These are phyloP conservation scores for Aegilops longissima DNA, from an alignment of 176 grass and related monocot species.

Conservation along the genomic window DNA sequence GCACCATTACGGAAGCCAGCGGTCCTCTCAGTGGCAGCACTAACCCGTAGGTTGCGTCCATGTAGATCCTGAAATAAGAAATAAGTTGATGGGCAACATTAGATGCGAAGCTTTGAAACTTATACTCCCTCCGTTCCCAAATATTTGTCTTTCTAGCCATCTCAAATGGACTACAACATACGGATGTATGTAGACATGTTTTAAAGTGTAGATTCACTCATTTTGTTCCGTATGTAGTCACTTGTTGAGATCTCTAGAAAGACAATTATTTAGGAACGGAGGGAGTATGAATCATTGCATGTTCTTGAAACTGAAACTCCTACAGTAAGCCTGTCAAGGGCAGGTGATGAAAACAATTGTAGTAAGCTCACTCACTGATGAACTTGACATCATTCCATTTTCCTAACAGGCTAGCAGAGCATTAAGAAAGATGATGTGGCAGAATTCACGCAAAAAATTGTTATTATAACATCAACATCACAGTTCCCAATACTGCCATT, in stretches of 20 bases:
- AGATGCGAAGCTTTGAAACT: neutral
- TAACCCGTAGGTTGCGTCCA: constrained; percentile 54
- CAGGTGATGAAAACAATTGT: neutral
- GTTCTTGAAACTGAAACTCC: neutral
- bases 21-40: constrained; percentile 56
- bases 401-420: neutral
- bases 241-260: too few relatives aligned
- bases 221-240: too few relatives aligned
- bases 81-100: neutral
- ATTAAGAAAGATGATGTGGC: neutral
- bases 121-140: too few relatives aligned
- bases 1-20: constrained; percentile 25
- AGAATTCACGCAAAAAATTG: neutral
- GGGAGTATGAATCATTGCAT: neutral
- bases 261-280: too few relatives aligned
- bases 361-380: neutral
- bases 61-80: constrained; percentile 46
- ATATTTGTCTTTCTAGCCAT: too few relatives aligned
- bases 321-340: neutral
- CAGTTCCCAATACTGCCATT: neutral
- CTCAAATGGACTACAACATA: too few relatives aligned
- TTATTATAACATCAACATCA: neutral
- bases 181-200: too few relatives aligned
- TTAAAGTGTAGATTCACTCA: too few relatives aligned
- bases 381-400: neutral